Base-by-base conservation (phyloP, 306 rosid genomes). In the Trifolium subterraneum region DNA sequence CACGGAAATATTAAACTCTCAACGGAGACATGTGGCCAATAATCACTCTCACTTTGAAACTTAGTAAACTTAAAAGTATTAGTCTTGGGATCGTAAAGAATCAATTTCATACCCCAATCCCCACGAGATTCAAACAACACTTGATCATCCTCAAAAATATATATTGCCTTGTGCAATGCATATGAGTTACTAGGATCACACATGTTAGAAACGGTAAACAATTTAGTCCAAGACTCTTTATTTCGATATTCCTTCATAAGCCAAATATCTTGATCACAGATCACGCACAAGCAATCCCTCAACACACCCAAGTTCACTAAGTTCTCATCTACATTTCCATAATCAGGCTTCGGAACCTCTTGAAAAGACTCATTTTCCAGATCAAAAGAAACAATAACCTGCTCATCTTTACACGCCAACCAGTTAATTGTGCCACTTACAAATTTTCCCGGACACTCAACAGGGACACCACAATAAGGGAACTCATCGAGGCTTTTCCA, bases 161-260 rank as follows among this genome's bases (percentile, higher is more conserved):
- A 20, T 9, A 54, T 0, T 20, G 14, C 14, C 27, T 19, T 54
- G 27, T 7, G 0, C 22, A 20, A 52, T 27, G 0, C 13, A 52
- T 1, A 19, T 7, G 13, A 1, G 5, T 18, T 52, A 52, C 1
- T 8, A n/a, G 22, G 56, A 7, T 50, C 10, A 7, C 10, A 10
- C 22, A 6, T 7, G 25, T 6, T 8, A 51, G 58, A 18, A 42
- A 80, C 8, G 1, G 22, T 41, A 29, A 39, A 67, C 70, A 81
- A 45, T 64, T 69, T 80, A 31, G 73, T 77, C 88, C 85, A 83
- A 22, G 82, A 83, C 13, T 75, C 79, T 48, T 33, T 41, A 63
- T 69, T 66, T 29, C 85, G 85, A 77, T 70, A 74, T 7, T 78
- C 81, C 70, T 81, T 74, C 87, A 69, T 77, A 10, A 80, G 27